Evolutionary conservation across 2,329 filamentous ascomycete genomes (phyloP).

Genomic region (Pyrenochaeta sp.): DNA sequence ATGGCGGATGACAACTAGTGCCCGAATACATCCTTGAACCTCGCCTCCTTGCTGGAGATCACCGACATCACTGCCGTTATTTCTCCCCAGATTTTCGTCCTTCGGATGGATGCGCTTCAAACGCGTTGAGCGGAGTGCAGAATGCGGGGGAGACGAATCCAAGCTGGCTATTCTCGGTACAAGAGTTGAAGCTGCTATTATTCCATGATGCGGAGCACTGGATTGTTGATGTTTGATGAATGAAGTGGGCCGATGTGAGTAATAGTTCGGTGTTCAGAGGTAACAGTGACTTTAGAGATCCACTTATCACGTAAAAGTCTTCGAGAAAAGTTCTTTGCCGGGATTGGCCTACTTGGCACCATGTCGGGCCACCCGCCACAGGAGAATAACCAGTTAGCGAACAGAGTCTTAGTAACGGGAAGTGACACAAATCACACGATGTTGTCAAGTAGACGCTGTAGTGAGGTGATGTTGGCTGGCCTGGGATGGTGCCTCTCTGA

Average conservation of each 20-base stretch:
- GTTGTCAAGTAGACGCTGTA: too few relatives aligned
- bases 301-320: conserved; percentile 44
- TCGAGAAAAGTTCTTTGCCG: conserved; percentile 33
- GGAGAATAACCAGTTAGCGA: too few relatives aligned
- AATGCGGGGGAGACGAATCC: conserved; percentile 27
- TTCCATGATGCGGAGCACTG: conserved; percentile 12
- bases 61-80: conserved; percentile 12
- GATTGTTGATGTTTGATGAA: conserved; percentile 24
- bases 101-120: conserved; percentile 11
- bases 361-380: conserved; percentile 18
- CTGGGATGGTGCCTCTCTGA: too few relatives aligned
- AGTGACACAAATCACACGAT: too few relatives aligned
- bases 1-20: conserved; percentile 31
- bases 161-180: conserved; percentile 26
- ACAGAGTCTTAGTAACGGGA: too few relatives aligned
- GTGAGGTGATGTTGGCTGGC: too few relatives aligned
- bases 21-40: conserved; percentile 29
- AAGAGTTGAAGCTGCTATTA: conserved; percentile 12
- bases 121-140: conserved; percentile 29
- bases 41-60: conserved; percentile 23
- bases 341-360: conserved; percentile 26
- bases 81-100: conserved; percentile 11
- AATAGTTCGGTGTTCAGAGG: conserved; percentile 33
- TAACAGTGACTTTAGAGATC: conserved; percentile 27
- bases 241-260: conserved; percentile 36